Evolutionary conservation across 2,329 filamentous ascomycete genomes (phyloP), one percentile per base, ranked within the genome.

Genomic region (Ophiostoma fasciatum): DNA sequence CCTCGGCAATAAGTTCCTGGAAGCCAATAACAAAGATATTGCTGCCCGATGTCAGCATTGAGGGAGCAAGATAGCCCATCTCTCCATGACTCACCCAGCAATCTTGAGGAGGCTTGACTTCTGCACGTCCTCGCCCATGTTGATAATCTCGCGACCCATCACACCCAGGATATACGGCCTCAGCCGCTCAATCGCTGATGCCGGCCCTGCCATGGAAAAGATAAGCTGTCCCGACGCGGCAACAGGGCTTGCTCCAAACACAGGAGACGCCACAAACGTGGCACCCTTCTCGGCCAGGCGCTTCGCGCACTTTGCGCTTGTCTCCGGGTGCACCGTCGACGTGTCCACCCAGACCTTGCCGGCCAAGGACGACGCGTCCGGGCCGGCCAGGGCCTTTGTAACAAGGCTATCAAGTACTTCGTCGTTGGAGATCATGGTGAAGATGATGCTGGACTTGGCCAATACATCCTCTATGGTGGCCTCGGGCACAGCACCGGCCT

Each of bases 41-140:
- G n/a, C n/a, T n/a, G n/a, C n/a, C n/a, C n/a, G n/a, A n/a, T n/a
- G n/a, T n/a, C n/a, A n/a, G n/a, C n/a, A n/a, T n/a, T n/a, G n/a
- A n/a, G n/a, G n/a, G n/a, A n/a, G n/a, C n/a, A n/a, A n/a, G n/a
- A n/a, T n/a, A n/a, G n/a, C n/a, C n/a, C n/a, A n/a, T n/a, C n/a
- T n/a, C n/a, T n/a, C n/a, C n/a, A n/a, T n/a, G n/a, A n/a, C n/a
- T n/a, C n/a, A n/a, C 10, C 37, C 33, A 2, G 28, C 14, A n/a
- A 39, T 35, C 33, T 39, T 39, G 28, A 39, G 37, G 28, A 39
- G 25, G 19, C 37, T 35, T 14, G 37, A 39, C 18, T 35, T 31
- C 2, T n/a, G 8, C 28, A 35, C 32, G 12, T 39, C 37, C 28
- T 28, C 37, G 12, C 37, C 32, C 37, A 39, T 39, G 28, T 35